These are phyloP conservation scores for Phellinidium pouzarii DNA, from an alignment of 1,284 basidiomycete genomes.

Conservation along the genomic window DNA sequence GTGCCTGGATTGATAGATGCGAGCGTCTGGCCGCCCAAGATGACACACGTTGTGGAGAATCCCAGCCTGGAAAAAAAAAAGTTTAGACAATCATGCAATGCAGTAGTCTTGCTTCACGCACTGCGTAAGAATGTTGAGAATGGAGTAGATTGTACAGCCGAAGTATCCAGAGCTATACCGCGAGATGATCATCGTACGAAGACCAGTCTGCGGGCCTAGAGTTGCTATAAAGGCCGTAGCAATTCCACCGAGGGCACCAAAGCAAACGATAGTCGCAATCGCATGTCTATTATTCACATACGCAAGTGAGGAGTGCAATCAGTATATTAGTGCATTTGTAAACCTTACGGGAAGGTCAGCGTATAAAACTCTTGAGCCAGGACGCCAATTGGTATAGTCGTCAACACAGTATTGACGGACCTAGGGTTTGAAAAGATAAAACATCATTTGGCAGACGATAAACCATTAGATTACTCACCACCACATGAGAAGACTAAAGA, in stretches of 20 bases:
- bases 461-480: constrained; percentile 29
- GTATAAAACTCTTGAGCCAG: constrained; percentile 47
- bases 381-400: constrained; percentile 52
- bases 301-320: constrained; percentile 1
- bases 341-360: constrained; percentile 41
- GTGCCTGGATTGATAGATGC: constrained; percentile 37
- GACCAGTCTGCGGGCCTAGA: constrained; percentile 54
- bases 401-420: constrained; percentile 31
- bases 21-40: constrained; percentile 43
- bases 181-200: constrained; percentile 55
- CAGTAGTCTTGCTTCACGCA: constrained; percentile 24
- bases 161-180: constrained; percentile 52
- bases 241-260: constrained; percentile 35
- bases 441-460: background rate
- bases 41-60: constrained; percentile 39
- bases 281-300: constrained; percentile 31
- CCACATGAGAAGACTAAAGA: constrained; percentile 40
- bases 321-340: background rate
- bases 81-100: background rate
- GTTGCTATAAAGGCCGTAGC: constrained; percentile 47
- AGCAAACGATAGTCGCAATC: constrained; percentile 38
- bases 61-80: constrained; percentile 31
- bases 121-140: constrained; percentile 55
- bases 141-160: constrained; percentile 47
- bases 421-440: background rate